Evolutionary conservation across 129 eudicot genomes (phyloP), one percentile per base, ranked within the genome.

Genomic region (Saussurea involucrata): DNA sequence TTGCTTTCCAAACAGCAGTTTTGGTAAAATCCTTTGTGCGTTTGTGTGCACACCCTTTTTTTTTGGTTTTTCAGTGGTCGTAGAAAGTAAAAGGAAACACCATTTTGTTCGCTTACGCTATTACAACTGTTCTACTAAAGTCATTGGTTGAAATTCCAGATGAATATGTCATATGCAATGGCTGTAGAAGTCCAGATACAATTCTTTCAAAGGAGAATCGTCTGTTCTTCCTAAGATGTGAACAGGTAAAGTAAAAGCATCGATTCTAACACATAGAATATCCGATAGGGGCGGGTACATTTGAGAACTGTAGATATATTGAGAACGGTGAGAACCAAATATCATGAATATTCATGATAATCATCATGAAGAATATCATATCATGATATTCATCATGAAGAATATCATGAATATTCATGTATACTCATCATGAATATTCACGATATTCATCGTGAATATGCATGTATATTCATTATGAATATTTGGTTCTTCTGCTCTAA

Each of bases 121-220:
- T 25, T 11, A n/a, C 42, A 28, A 20, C 11, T 22, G 61, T 9
- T 40, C 5, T 18, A 25, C 15, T 68, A 60, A 78, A 37, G 25
- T 25, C 12, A n/a, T 15, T 12, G 22, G 46, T 22, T 82, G 53
- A 49, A 65, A 76, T 57, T 78, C 80, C 82, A 80, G 89, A 85
- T 46, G 86, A 87, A 29, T 88, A 90, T 68, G 91, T 88, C 24
- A 82, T 88, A 66, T 90, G 92, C 84, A 90, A 86, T 85, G 89
- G 90, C 7, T 90, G 92, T 69, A 86, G 86, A 81, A 90, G 90
- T 77, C 83, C 90, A n/a, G 92, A 90, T 75, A 88, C 96, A 20
- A 84, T 86, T 60, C 96, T 90, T 32, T 79, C 96, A 13, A 90
- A 86, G 76, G 90, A 88, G 75, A 86, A 86, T 31, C 86, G 92